Conservation (phyloP, 306 rosid species). For the Lotus japonicus region DNA sequence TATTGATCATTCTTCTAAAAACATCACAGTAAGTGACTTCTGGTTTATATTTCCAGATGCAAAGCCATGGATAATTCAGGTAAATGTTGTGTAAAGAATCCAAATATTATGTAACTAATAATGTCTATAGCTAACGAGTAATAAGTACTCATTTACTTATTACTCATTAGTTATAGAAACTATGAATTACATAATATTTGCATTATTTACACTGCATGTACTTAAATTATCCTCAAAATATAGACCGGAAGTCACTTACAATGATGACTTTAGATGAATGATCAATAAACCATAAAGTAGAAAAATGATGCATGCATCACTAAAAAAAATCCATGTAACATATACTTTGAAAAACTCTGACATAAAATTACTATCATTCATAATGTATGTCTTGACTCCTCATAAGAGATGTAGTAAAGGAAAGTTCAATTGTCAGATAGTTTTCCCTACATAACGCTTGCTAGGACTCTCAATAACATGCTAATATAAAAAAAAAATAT, state of each 20-base stretch:
- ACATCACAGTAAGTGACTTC: too few species aligned
- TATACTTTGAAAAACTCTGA: neutral
- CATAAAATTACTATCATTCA: neutral
- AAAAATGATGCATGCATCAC: conserved; percentile 13
- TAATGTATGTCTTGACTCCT: conserved; percentile 27
- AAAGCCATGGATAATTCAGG: too few species aligned
- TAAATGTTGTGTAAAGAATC: too few species aligned
- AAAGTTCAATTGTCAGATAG: conserved; percentile 43
- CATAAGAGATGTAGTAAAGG: conserved; percentile 57
- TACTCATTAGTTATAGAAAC: neutral
- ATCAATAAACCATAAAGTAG: conserved; percentile 45
- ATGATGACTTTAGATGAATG: conserved; percentile 41
- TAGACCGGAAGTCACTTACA: conserved; percentile 43
- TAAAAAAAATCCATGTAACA: neutral
- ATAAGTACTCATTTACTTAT: too few species aligned
- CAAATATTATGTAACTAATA: too few species aligned
- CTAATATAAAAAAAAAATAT: conserved; percentile 38
- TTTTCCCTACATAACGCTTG: conserved; percentile 47
- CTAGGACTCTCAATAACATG: conserved; percentile 58
- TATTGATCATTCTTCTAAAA: too few species aligned
- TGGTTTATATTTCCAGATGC: too few species aligned
- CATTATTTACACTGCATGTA: conserved; percentile 18
- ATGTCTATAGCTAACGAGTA: too few species aligned
- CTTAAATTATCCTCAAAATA: conserved; percentile 70
- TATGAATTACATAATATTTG: conserved; percentile 2